Percentiles rank a stretch among this genome's conserved stretches.
Conservation (phyloP, 305 asterid species). For the Fraxinus baroniana region DNA sequence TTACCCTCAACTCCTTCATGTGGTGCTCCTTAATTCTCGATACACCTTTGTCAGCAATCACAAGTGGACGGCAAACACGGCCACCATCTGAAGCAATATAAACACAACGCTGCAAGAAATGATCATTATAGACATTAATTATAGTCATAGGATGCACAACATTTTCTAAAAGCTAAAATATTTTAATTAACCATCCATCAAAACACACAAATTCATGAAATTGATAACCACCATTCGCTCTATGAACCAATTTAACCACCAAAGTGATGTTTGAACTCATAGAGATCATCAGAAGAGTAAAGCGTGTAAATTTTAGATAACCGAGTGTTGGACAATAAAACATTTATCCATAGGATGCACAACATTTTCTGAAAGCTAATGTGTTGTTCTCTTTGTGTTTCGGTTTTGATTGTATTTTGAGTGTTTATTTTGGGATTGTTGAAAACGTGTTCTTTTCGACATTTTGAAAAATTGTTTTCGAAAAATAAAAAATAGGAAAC, state of each 20-base stretch:
- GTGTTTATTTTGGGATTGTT: no score
- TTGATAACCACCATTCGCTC: neutral
- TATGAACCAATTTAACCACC: neutral
- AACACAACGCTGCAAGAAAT: constrained; percentile 73
- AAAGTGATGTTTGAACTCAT: neutral
- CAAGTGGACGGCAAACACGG: constrained; percentile 98
- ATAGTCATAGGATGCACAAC: neutral
- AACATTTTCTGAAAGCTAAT: neutral
- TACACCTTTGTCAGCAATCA: constrained; percentile 90
- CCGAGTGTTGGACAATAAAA: neutral
- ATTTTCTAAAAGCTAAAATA: neutral
- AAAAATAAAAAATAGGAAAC: no score
- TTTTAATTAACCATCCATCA: constrained; percentile 1
- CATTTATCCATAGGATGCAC: neutral
- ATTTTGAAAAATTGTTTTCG: no score
- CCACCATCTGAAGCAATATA: constrained; percentile 99
- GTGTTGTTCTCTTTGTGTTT: no score
- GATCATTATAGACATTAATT: neutral
- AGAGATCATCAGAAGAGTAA: neutral
- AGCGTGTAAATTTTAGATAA: neutral
- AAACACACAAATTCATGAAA: constrained; percentile 8
- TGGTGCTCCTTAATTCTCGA: constrained; percentile 92
- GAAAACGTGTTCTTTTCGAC: no score
- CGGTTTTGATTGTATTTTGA: no score
- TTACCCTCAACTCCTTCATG: constrained; percentile 96